phyloP scores from a whole-genome alignment of 305 asterid genomes.

The Salvia sclarea region DNA sequence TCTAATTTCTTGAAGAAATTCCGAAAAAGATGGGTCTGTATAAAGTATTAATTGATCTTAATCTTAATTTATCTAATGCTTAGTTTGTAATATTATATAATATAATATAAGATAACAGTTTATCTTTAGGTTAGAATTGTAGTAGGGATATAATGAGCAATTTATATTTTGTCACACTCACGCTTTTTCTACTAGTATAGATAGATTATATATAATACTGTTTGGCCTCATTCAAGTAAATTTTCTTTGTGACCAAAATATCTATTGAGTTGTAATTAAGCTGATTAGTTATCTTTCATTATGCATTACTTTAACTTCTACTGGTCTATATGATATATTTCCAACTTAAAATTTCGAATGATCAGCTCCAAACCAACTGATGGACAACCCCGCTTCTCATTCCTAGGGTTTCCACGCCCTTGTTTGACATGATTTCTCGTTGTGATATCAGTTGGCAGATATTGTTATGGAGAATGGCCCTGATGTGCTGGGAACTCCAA shows the following conservation, averaged over 20 bases:
- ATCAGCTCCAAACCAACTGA: background rate
- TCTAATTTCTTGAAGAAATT: no score
- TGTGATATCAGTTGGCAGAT: constrained; percentile 67
- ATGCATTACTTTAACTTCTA: constrained; percentile 1
- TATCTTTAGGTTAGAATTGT: no score
- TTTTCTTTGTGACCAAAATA: background rate
- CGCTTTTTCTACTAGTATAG: no score
- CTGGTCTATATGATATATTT: background rate
- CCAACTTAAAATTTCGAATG: background rate
- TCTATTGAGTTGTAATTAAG: background rate
- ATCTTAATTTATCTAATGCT: no score
- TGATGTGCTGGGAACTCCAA: constrained; percentile 63
- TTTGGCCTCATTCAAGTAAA: background rate
- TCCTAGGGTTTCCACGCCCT: background rate
- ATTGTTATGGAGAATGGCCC: constrained; percentile 69
- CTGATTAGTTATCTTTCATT: background rate
- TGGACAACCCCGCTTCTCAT: background rate
- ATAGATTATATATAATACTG: background rate
- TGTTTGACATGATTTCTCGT: constrained; percentile 25
- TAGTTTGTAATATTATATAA: no score
- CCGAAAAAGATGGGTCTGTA: no score
- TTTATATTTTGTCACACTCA: no score
- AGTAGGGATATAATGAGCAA: no score
- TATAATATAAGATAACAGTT: no score
- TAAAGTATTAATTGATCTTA: no score